Conservation (phyloP, 1,139 yeast species). For the Suhomyces wounanorum region DNA sequence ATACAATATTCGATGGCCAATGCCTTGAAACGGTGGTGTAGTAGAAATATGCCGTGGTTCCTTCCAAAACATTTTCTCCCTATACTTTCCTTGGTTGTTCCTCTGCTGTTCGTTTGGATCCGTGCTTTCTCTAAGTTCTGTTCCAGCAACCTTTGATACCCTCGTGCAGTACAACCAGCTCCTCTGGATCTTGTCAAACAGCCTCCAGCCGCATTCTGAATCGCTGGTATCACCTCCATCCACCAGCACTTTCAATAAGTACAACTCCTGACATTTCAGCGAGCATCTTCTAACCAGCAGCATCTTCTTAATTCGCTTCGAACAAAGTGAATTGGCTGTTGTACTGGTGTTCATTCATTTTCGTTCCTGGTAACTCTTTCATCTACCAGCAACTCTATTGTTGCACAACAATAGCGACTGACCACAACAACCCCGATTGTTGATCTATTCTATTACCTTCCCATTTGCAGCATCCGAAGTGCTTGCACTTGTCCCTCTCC, state of each 20-base stretch:
- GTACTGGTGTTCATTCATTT: background rate
- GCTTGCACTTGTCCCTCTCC: background rate
- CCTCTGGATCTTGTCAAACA: background rate
- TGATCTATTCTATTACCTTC: background rate
- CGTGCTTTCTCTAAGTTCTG: background rate
- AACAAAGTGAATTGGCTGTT: background rate
- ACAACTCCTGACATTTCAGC: background rate
- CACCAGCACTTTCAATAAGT: background rate
- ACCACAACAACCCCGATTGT: conserved; percentile 1
- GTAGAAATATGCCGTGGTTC: conserved; percentile 6
- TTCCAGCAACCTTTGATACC: background rate
- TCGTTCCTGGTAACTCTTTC: background rate
- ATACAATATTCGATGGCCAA: conserved; percentile 1
- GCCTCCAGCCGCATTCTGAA: background rate
- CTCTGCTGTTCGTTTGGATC: background rate
- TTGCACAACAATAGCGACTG: background rate
- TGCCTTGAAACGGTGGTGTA: conserved; percentile 1
- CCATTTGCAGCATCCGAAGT: conserved; percentile 3
- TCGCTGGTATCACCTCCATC: background rate
- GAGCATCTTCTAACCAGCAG: background rate
- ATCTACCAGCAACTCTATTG: conserved; percentile 4
- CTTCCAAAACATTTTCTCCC: background rate
- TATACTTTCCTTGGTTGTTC: background rate
- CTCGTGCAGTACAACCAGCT: background rate
- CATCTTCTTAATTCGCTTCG: background rate